These are phyloP conservation scores for Hyaloperonospora brassicae DNA, from an alignment of 352 stramenopile genomes.

Conservation along the genomic window DNA sequence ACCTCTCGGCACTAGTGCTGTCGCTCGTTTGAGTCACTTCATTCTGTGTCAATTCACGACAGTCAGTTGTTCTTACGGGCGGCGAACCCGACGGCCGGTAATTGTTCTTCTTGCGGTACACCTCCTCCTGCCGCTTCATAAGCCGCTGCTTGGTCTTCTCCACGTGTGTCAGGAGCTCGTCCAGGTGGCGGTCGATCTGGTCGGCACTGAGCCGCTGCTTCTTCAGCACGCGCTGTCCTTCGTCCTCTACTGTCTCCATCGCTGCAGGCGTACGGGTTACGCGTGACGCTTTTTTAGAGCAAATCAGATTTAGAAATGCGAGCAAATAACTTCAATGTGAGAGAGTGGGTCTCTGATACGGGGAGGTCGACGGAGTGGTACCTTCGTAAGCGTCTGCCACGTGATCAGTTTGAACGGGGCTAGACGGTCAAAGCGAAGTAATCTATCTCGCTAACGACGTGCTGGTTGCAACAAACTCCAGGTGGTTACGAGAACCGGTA, in stretches of 20 bases:
- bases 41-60: constrained; percentile 2
- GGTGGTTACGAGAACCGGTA: too few relatives aligned
- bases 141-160: constrained; percentile 53
- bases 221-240: constrained; percentile 58
- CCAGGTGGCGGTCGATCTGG: constrained; percentile 56
- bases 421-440: too few relatives aligned
- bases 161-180: constrained; percentile 52
- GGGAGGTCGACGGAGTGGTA: too few relatives aligned
- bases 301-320: too few relatives aligned
- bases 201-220: constrained; percentile 54
- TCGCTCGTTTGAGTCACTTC: constrained; percentile 8
- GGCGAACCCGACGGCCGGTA: constrained; percentile 11
- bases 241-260: constrained; percentile 59
- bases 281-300: too few relatives aligned
- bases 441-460: too few relatives aligned
- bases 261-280: neutral
- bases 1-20: neutral
- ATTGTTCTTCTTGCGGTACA: constrained; percentile 53
- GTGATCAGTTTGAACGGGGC: too few relatives aligned
- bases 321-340: too few relatives aligned
- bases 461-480: too few relatives aligned
- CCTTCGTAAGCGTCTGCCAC: too few relatives aligned
- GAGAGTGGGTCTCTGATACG: too few relatives aligned
- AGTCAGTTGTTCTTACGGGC: constrained; percentile 8
- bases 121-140: constrained; percentile 46